phyloP scores from a whole-genome alignment of 495 filamentous ascomycete species.

The Penicillium flavigenum region DNA sequence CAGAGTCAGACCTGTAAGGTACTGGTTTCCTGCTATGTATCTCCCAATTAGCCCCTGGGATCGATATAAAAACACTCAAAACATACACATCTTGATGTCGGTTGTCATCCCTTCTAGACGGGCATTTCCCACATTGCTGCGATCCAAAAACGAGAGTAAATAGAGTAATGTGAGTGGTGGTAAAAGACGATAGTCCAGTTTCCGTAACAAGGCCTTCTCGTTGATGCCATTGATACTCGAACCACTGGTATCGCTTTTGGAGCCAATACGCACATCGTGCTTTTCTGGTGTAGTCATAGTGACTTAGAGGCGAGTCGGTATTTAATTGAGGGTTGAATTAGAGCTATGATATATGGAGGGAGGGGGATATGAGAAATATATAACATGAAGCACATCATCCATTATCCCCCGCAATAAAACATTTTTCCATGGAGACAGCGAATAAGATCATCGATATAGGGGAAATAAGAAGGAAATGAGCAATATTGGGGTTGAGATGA shows the following conservation, averaged over 20 bases:
- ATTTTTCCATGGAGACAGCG: not conserved
- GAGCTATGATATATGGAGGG: not conserved
- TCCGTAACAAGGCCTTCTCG: conserved; percentile 62
- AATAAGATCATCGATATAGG: not conserved
- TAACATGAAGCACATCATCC: not conserved
- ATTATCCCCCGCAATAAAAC: not conserved
- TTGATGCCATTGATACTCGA: conserved; percentile 42
- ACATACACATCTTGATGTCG: conserved; percentile 61
- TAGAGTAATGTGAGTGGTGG: conserved; percentile 70
- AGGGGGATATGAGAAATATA: not conserved
- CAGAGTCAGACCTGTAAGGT: conserved; percentile 67
- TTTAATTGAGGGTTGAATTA: not conserved
- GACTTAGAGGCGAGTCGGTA: not conserved
- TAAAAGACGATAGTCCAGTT: conserved; percentile 62
- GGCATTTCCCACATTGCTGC: conserved; percentile 68
- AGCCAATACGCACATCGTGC: not conserved
- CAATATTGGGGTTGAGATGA: conserved; percentile 13
- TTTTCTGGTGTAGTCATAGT: conserved; percentile 10
- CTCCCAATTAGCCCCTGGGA: not conserved
- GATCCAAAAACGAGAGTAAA: conserved; percentile 70
- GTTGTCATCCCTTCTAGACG: conserved; percentile 60
- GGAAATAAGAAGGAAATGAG: conserved; percentile 2
- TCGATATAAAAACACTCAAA: not conserved
- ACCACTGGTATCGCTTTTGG: not conserved
- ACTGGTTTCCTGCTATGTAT: conserved; percentile 60